Conservation (phyloP, 495 filamentous ascomycete genomes). For the Tuber indicum region DNA sequence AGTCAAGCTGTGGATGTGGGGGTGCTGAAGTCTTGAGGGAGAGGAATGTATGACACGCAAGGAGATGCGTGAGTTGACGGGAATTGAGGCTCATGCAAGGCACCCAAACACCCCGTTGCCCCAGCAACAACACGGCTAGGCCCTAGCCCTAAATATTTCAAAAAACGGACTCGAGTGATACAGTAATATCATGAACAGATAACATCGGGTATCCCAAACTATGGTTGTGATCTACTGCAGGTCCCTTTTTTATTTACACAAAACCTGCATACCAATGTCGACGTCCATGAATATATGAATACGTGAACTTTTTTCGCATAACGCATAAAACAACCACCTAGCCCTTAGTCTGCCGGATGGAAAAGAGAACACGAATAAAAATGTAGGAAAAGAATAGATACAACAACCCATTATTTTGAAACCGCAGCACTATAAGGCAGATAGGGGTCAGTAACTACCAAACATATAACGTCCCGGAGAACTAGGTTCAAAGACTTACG, state of each 20-base stretch:
- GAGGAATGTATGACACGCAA: slow-evolving; percentile 1
- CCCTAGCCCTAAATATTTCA: background rate
- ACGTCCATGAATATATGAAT: background rate
- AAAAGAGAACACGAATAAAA: slow-evolving; percentile 17
- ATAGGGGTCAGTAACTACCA: slow-evolving; percentile 5
- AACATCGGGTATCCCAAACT: background rate
- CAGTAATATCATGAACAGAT: background rate
- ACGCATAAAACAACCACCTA: background rate
- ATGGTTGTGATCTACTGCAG: background rate
- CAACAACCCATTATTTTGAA: slow-evolving; percentile 28
- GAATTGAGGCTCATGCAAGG: slow-evolving; percentile 12
- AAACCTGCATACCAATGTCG: background rate
- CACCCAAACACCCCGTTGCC: slow-evolving; percentile 15
- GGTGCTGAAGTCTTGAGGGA: slow-evolving; percentile 4
- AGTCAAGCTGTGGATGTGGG: background rate
- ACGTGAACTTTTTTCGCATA: background rate
- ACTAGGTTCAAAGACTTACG: slow-evolving; percentile 38
- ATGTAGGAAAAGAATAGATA: background rate
- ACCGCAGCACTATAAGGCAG: slow-evolving; percentile 24
- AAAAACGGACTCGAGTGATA: background rate
- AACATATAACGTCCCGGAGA: background rate
- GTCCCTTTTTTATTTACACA: background rate
- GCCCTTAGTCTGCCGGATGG: slow-evolving; percentile 14
- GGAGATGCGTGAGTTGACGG: background rate
- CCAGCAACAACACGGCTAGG: slow-evolving; percentile 5